A percentile compares a stretch with the other conserved stretches of the same genome.
phyloP scores from a whole-genome alignment of 768 basidiomycete species.

The Leccinum sublutescens region DNA sequence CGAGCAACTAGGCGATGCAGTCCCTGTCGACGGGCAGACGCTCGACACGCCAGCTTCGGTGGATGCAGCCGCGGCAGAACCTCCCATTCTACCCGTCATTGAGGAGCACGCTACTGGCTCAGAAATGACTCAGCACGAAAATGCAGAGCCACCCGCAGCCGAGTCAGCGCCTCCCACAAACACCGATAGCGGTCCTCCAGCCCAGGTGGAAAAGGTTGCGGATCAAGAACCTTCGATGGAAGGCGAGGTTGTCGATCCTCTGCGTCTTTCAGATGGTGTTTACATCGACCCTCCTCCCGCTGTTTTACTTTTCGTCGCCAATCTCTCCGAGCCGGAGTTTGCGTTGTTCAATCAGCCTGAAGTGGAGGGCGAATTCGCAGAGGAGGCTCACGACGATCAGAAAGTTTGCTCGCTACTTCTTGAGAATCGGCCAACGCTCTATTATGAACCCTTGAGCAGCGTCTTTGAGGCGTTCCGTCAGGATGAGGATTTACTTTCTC shows the following conservation, averaged over 20 bases:
- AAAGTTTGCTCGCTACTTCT: slow-evolving; percentile 47
- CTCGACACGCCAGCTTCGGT: slow-evolving; percentile 5
- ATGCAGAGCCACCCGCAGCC: slow-evolving; percentile 5
- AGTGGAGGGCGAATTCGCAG: slow-evolving; percentile 24
- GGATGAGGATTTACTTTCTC: slow-evolving; percentile 48
- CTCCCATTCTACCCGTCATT: not conserved
- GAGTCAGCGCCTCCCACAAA: slow-evolving; percentile 11
- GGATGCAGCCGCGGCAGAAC: slow-evolving; percentile 5
- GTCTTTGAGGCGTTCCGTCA: slow-evolving; percentile 73
- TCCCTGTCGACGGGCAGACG: slow-evolving; percentile 4
- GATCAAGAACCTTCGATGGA: slow-evolving; percentile 12
- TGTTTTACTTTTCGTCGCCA: slow-evolving; percentile 49
- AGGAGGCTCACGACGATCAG: slow-evolving; percentile 15
- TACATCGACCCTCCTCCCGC: slow-evolving; percentile 76
- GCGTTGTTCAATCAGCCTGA: slow-evolving; percentile 58
- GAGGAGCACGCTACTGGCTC: slow-evolving; percentile 5
- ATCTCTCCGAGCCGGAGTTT: slow-evolving; percentile 41
- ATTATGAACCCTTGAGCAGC: slow-evolving; percentile 69
- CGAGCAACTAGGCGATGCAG: slow-evolving; percentile 11
- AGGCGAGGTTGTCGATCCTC: slow-evolving; percentile 39
- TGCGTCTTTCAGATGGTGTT: slow-evolving; percentile 62
- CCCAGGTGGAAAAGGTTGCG: slow-evolving; percentile 11
- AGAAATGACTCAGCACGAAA: slow-evolving; percentile 14
- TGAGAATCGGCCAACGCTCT: slow-evolving; percentile 63
- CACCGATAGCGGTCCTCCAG: not conserved